Percentiles rank a stretch among this genome's conserved stretches.
Conservation (phyloP, 257 asterid species). For the Nicotiana undulata region DNA sequence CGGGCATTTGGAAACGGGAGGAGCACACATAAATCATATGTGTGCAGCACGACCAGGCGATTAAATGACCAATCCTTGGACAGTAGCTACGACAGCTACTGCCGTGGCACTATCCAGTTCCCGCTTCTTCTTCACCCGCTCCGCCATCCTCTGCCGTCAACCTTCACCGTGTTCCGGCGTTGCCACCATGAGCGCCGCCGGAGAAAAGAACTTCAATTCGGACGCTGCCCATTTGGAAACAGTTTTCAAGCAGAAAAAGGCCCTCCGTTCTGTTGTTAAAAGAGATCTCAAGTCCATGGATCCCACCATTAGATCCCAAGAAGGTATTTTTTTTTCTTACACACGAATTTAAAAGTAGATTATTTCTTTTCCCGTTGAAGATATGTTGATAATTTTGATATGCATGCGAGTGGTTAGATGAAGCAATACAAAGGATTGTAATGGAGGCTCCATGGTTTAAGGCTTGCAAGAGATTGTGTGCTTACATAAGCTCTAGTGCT, state of each 20-base stretch:
- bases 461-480: slow-evolving; percentile 71
- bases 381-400: neutral
- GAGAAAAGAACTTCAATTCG: slow-evolving; percentile 3
- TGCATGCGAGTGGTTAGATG: slow-evolving; percentile 39
- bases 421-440: slow-evolving; percentile 59
- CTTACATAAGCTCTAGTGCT: slow-evolving; percentile 78
- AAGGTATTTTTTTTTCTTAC: slow-evolving; percentile 30
- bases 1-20: neutral
- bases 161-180: slow-evolving; percentile 14
- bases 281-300: slow-evolving; percentile 84
- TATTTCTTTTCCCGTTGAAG: neutral
- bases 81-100: neutral
- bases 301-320: slow-evolving; percentile 56
- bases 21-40: neutral
- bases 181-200: slow-evolving; percentile 46
- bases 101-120: neutral
- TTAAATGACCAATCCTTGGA: neutral
- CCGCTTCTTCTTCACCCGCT: slow-evolving; percentile 16
- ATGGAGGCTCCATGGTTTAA: slow-evolving; percentile 94
- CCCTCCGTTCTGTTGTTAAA: slow-evolving; percentile 53
- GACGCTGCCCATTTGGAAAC: slow-evolving; percentile 32
- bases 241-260: slow-evolving; percentile 64
- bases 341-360: neutral
- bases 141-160: slow-evolving; percentile 5
- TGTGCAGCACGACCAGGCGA: neutral